phyloP scores from a whole-genome alignment of 805 yeast species.

The Martiniozyma abietophila region DNA sequence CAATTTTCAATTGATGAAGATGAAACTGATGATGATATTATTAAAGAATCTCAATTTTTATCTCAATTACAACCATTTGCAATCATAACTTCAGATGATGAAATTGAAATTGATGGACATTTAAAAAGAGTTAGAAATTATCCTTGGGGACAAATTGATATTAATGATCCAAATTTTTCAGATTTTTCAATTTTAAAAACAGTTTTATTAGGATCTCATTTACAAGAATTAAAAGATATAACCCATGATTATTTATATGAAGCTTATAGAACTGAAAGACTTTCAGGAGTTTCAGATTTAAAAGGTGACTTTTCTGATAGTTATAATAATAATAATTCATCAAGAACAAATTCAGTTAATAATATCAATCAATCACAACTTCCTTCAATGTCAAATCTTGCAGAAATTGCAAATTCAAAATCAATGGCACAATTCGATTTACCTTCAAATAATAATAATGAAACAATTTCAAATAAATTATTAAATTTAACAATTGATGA shows the following conservation, averaged over 20 bases:
- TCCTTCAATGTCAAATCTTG: slow-evolving; percentile 58
- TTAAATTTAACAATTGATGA: slow-evolving; percentile 10
- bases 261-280: slow-evolving; percentile 54
- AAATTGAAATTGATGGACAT: slow-evolving; percentile 40
- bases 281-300: slow-evolving; percentile 44
- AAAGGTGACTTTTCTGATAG: slow-evolving; percentile 21
- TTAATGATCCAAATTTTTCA: slow-evolving; percentile 40
- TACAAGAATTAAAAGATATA: slow-evolving; percentile 56
- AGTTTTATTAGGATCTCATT: slow-evolving; percentile 49
- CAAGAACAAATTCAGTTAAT: slow-evolving; percentile 17
- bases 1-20: slow-evolving; percentile 66
- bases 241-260: slow-evolving; percentile 59
- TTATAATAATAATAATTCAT: slow-evolving; percentile 3
- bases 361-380: slow-evolving; percentile 16
- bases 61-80: slow-evolving; percentile 70
- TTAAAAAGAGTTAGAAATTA: slow-evolving; percentile 52
- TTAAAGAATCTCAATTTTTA: slow-evolving; percentile 57
- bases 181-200: slow-evolving; percentile 48
- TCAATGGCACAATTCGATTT: slow-evolving; percentile 22
- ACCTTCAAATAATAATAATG: slow-evolving; percentile 10
- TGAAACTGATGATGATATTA: slow-evolving; percentile 51
- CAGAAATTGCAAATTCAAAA: slow-evolving; percentile 35
- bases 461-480: slow-evolving; percentile 6
- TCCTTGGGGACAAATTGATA: slow-evolving; percentile 68
- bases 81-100: slow-evolving; percentile 54